Base-by-base conservation (phyloP, 225 moss, liverwort and hornwort genomes). In the Straminergon stramineum region DNA sequence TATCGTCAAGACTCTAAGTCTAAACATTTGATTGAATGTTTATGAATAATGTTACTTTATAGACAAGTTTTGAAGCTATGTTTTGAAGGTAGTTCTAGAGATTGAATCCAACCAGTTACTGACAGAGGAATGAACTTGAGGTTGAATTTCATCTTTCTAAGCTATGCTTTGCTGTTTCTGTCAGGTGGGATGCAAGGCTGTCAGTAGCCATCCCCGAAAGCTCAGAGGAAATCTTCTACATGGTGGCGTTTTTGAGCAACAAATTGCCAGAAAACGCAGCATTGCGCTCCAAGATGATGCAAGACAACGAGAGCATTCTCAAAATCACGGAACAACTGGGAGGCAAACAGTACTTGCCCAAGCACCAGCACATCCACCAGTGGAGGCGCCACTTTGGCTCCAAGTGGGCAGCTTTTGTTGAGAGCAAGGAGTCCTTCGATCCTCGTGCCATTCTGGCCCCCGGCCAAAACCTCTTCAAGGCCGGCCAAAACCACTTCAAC, bases 281-380 rank as follows among this genome's bases (percentile, higher is more conserved):
- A 16, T 51, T 80, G 65, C 84, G 91, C 31, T 14, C 68, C 3
- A 88, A 87, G 39, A 86, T 92, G 64, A 87, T 95, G 71, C 74
- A 84, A 4, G 90, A 89, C 57, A 93, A 89, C 56, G 45, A 81
- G 43, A 65, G 85, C 37, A 68, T 95, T 69, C 75, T 87, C 55
- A 81, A 48, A 56, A 88, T 89, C 41, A 90, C 88, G 70, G 87
- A 83, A 81, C 66, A 28, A 14, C 51, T 96, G 58, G 91, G 95
- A 39, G 91, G 93, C 91, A 96, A 96, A 64, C 92, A 94, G 55
- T 94, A 95, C 75, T 83, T 96, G 71, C 93, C 96, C 27, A 87
- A 48, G 51, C 81, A 94, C 84, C 63, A 88, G 45, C 76, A 76
- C 57, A 48, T 89, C 5, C 17, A 71, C 7, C 91, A 95, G 26